Percentiles rank a stretch among this genome's conserved stretches.
These are phyloP conservation scores for Debaryomyces psychrophilus DNA, from an alignment of 1,139 yeast species.

Conservation along the genomic window DNA sequence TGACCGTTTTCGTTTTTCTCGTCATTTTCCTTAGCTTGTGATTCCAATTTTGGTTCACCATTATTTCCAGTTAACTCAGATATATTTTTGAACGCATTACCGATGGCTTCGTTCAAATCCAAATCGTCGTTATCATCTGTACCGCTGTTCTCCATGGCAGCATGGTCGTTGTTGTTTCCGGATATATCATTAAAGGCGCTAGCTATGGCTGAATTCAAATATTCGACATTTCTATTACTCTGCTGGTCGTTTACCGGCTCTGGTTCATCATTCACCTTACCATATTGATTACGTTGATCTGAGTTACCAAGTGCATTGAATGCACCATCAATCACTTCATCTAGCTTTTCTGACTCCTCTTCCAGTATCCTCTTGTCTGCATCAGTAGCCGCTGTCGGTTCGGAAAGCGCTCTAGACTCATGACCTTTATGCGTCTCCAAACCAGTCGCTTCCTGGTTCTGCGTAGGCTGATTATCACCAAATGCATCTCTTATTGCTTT, in stretches of 20 bases:
- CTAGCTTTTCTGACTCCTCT: constrained; percentile 2
- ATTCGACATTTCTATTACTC: constrained; percentile 11
- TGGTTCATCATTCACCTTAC: background rate
- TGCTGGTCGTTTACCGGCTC: background rate
- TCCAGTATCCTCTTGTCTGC: background rate
- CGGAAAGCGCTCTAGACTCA: background rate
- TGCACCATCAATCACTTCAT: constrained; percentile 4
- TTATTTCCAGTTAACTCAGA: constrained; percentile 1
- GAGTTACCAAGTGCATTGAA: background rate
- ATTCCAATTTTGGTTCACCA: background rate
- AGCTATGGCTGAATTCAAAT: constrained; percentile 19
- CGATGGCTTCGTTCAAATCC: constrained; percentile 29
- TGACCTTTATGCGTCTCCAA: background rate
- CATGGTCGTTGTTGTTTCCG: background rate
- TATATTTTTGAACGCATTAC: constrained; percentile 26
- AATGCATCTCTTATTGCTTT: constrained; percentile 4
- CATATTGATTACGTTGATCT: background rate
- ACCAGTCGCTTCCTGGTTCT: background rate
- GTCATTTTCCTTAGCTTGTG: background rate
- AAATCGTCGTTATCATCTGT: constrained; percentile 15
- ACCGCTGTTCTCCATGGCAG: constrained; percentile 4
- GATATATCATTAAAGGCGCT: constrained; percentile 14
- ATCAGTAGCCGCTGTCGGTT: background rate
- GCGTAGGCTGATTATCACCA: background rate
- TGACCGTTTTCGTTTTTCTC: background rate